Base-by-base conservation (phyloP, 148 eudicot species). In the Persicaria maculosa region DNA sequence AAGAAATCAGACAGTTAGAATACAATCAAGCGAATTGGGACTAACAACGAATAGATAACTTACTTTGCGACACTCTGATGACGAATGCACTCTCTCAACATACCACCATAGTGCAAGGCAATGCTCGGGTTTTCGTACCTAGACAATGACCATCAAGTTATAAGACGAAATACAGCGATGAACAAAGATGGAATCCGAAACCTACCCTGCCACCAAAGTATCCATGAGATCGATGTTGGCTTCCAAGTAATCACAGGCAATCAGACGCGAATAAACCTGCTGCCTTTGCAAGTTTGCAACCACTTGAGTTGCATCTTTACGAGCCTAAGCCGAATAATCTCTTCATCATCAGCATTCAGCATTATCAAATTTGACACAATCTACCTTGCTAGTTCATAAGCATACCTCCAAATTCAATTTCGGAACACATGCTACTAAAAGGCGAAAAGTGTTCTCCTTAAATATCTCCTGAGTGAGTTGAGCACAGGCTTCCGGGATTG, bases 251-350 rank as follows among this genome's bases (percentile, higher is more conserved):
- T 78, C 78, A 57, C 83, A 80, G 14, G 91, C 91, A 77, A 87
- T 76, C 75, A 83, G 72, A 15, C 79, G 81, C 67, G 83, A 83
- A 10, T 80, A 65, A 73, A 85, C 86, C 19, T 72, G 78, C 68
- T 87, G 91, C 77, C 88, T 85, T 77, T 87, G 91, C 76, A 87
- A 62, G 79, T 87, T 87, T 9, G 88, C 85, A 73, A 80, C 79
- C 14, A 87, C 84, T 47, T 80, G 85, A 12, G 85, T 87, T 17
- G 85, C 84, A 78, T 87, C 88, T 74, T 83, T 81, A 55, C 86
- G 85, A 19, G 81, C 79, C 90, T 87, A 65, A 36, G 57, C 48
- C 53, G 50, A 47, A 68, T 19, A 10, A 73, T 46, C 20, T 6
- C 50, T 72, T 58, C 44, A 55, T 58, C 61, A 76, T 53, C 65